Evolutionary conservation across 1,284 basidiomycete species (phyloP), one percentile per base, ranked within the genome.

Genomic region (Ganoderma leucocontextum): DNA sequence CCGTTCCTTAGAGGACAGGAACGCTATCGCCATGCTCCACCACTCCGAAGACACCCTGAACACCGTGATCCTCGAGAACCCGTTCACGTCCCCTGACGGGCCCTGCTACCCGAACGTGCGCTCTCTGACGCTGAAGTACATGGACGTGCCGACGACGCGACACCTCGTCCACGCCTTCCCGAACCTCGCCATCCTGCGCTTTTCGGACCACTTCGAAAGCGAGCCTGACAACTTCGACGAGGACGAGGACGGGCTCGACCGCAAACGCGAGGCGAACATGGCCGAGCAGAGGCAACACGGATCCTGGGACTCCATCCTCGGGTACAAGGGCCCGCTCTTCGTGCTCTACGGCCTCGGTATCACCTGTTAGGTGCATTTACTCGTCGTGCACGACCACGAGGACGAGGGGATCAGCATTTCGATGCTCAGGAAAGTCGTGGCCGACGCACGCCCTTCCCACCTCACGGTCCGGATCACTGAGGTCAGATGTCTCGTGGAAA

Each of bases 81-180:
- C 52, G 29, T 53, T 17, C 52, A 33, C 52, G 17, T 33, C 52
- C 4, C 6, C 52, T 13, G 52, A 53, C 22, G 52, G 29, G 29
- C 52, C 52, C 13, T 29, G 12, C 13, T 53, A 33, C 29, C 29
- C 52, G 29, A 33, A 29, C 6, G 8, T 53, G 52, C 29, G 52
- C 52, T 15, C 25, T 5, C 29, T 53, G 52, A 33, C 29, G 15
- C 17, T 53, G 15, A 33, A 33, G 29, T 53, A 33, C 12, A 53
- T 33, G 52, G 52, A 33, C 15, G 15, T 53, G 13, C 52, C 52
- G 13, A 17, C 52, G 15, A 53, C 29, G 29, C 52, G 17, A 8
- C 52, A 53, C 29, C 52, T 53, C 52, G 29, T 53, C 52, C 52
- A 33, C 8, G 52, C 52, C 52, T 53, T 53, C 52, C 52, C 52